Conservation (phyloP, 441 rosid species). For the Breynia disticha region DNA sequence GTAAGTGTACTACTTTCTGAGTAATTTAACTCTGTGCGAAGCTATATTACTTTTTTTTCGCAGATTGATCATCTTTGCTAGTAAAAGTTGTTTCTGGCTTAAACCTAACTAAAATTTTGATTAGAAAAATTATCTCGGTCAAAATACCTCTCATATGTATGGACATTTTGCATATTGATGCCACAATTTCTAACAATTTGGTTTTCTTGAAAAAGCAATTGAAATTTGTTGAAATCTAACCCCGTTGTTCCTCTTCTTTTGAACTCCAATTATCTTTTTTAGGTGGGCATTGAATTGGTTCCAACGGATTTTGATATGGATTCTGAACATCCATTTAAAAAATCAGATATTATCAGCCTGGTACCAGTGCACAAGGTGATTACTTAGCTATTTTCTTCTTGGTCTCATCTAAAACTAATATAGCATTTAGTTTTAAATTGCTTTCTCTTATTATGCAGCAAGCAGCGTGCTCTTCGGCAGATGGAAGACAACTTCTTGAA, state of each 20-base stretch:
- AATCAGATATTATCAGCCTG: conserved; percentile 48
- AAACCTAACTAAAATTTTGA: no score
- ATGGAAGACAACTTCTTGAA: conserved; percentile 78
- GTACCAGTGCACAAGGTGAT: conserved; percentile 62
- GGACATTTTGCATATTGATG: no score
- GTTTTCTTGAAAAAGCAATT: conserved; percentile 3
- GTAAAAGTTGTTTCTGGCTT: no score
- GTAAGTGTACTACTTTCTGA: no score
- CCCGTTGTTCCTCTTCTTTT: conserved; percentile 8
- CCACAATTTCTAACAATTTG: no score
- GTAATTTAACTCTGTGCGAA: no score
- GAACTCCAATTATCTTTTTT: neutral
- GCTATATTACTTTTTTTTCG: no score
- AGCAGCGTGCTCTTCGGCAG: conserved; percentile 82
- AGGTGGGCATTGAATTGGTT: conserved; percentile 67
- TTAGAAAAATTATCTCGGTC: no score
- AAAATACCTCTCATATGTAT: no score
- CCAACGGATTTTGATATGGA: conserved; percentile 65
- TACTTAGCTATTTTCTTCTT: conserved; percentile 11
- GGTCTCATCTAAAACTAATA: conserved; percentile 10
- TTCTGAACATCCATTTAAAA: conserved; percentile 39
- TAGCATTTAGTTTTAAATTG: conserved; percentile 6
- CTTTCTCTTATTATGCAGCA: conserved; percentile 42
- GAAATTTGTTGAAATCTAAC: conserved; percentile 9
- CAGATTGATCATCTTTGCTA: no score